Percentiles rank a stretch among this genome's conserved stretches.
Evolutionary conservation across 345 rosid species (phyloP).

Genomic region (Cochlearia excelsa): DNA sequence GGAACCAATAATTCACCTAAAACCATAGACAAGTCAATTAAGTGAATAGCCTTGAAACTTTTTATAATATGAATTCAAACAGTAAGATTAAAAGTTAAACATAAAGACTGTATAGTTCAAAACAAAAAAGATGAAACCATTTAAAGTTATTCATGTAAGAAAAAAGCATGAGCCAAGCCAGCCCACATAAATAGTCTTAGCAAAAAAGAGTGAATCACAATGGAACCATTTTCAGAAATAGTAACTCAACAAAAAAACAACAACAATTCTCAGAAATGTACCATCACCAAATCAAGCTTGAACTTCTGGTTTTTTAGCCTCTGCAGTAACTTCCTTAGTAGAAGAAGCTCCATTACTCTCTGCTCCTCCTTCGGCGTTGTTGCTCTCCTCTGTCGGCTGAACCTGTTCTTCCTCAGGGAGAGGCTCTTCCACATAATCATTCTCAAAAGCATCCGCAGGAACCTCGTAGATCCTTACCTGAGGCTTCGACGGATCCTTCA

Average conservation of each 20-base stretch:
- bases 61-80: too few species aligned
- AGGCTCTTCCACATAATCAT: constrained; percentile 94
- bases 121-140: too few species aligned
- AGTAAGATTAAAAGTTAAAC: too few species aligned
- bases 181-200: neutral
- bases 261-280: constrained; percentile 7
- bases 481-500: constrained; percentile 92
- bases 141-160: too few species aligned
- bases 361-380: constrained; percentile 40
- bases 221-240: neutral
- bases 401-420: constrained; percentile 45
- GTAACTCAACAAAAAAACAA: constrained; percentile 15
- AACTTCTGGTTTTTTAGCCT: constrained; percentile 47
- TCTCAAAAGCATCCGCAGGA: constrained; percentile 96
- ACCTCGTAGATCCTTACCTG: constrained; percentile 93
- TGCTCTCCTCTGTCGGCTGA: constrained; percentile 66
- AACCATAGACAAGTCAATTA: too few species aligned
- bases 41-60: too few species aligned
- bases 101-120: too few species aligned
- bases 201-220: neutral
- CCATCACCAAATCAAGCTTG: constrained; percentile 26
- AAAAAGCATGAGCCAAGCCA: too few species aligned
- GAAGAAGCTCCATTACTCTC: constrained; percentile 44
- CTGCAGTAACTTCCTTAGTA: constrained; percentile 41
- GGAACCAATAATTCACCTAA: too few species aligned